Base-by-base conservation (phyloP, 108 stramenopile genomes). In the Pelagomonas calceolata region DNA sequence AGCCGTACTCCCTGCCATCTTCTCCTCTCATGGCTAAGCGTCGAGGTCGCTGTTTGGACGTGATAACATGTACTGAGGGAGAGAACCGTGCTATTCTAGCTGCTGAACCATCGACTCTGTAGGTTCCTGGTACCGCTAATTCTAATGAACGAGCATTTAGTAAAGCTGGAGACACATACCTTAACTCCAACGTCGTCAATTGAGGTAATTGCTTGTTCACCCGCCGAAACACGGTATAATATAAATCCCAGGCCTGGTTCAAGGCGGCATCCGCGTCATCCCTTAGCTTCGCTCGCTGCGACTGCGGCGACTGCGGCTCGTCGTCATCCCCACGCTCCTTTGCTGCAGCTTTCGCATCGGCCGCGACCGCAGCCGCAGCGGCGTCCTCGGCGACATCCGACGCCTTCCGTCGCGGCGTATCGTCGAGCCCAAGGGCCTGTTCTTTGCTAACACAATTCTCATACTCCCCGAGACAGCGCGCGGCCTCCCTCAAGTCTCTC, bases 31-130 rank as follows among this genome's bases (percentile, higher is more conserved):
- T 79, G 5, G 88, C 86, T n/a, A 97, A 92, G 76, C 95, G 95
- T 36, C 99, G 85, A 30, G 99, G 99, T 69, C 96, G 83, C 80
- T 99, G 99, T 82, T 99, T 99, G 67, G 92, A 95, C 26, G 92
- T 89, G 63, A 99, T 96, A 14, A 99, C 92, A 65, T 91, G 86
- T 31, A 99, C 89, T 66, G 71, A 73, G 0, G 90, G 78, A 63
- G 81, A 74, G 75, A 99, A 96, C 66, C 76, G 74, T n/a, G 92
- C 84, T 66, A 98, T 98, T 66, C 94, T 92, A 14, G 96, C 87
- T 69, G 86, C 92, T 30, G 85, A 84, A 3, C 92, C 92, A 76
- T 94, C 90, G 26, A 96, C 87, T 74, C 77, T 71, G 76, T 99
- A 99, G 0, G 97, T 95, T 7, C 99, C 97, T 29, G 99, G 97